These are phyloP conservation scores for Fusarium compactum DNA, from an alignment of 2,329 filamentous ascomycete species.

Conservation along the genomic window DNA sequence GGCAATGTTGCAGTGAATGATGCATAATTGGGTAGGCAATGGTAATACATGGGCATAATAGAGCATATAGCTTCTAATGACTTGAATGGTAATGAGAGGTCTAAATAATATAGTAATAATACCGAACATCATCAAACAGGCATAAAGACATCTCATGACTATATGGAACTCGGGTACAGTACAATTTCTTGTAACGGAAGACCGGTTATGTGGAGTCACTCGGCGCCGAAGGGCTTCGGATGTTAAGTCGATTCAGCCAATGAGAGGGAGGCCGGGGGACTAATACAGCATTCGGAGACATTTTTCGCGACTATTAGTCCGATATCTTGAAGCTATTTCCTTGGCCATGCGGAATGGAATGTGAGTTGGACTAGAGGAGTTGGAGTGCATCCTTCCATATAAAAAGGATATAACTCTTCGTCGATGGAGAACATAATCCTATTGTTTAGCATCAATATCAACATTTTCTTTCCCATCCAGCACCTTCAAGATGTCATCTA, in stretches of 20 bases:
- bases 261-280: conserved; percentile 24
- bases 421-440: neutral
- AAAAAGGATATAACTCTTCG: neutral
- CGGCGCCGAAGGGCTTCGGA: conserved; percentile 39
- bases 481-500: conserved; percentile 30
- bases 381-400: neutral
- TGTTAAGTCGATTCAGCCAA: conserved; percentile 38
- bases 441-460: neutral
- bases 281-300: conserved; percentile 25
- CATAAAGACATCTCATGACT: neutral
- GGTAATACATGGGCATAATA: neutral
- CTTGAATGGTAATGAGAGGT: conserved; percentile 1
- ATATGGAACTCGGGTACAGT: neutral
- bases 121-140: neutral
- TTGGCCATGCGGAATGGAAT: conserved; percentile 11
- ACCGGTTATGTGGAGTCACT: conserved; percentile 15
- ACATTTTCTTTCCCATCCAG: neutral
- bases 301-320: neutral
- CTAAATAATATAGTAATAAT: neutral
- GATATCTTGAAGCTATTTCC: conserved; percentile 10
- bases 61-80: neutral
- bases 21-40: neutral
- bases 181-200: neutral
- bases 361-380: neutral
- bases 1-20: neutral